These are phyloP conservation scores for Funneliformis mosseae DNA, from an alignment of 192 early-diverging fungal genomes.

Conservation along the genomic window DNA sequence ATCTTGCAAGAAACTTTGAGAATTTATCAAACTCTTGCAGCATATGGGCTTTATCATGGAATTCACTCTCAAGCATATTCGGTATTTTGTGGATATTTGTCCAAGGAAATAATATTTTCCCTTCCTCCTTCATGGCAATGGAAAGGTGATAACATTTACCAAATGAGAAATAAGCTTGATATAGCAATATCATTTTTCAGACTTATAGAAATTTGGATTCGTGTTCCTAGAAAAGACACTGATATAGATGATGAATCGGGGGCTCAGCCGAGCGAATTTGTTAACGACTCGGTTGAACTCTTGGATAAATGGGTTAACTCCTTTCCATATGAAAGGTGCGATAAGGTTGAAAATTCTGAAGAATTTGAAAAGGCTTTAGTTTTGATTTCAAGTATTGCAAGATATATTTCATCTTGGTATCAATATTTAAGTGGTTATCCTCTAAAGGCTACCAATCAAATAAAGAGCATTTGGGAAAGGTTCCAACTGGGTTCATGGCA, in stretches of 20 bases:
- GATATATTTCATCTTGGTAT: constrained; percentile 26
- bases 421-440: constrained; percentile 16
- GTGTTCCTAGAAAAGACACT: background rate
- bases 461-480: constrained; percentile 12
- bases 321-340: background rate
- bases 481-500: background rate
- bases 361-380: constrained; percentile 20
- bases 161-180: constrained; percentile 13
- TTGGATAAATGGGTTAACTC: background rate
- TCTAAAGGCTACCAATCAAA: constrained; percentile 25
- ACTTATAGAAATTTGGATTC: constrained; percentile 28
- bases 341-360: background rate
- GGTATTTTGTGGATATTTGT: background rate
- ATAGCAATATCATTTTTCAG: constrained; percentile 26
- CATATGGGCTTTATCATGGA: constrained; percentile 52
- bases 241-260: background rate
- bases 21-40: constrained; percentile 45
- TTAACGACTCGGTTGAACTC: constrained; percentile 21
- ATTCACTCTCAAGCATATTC: constrained; percentile 24
- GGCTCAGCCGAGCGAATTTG: constrained; percentile 28
- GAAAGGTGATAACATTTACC: background rate
- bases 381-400: constrained; percentile 21
- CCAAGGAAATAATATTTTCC: constrained; percentile 17
- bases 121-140: constrained; percentile 23
- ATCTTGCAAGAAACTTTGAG: constrained; percentile 47